Conservation (phyloP, 768 basidiomycete species). For the Amylocystis lapponica region DNA sequence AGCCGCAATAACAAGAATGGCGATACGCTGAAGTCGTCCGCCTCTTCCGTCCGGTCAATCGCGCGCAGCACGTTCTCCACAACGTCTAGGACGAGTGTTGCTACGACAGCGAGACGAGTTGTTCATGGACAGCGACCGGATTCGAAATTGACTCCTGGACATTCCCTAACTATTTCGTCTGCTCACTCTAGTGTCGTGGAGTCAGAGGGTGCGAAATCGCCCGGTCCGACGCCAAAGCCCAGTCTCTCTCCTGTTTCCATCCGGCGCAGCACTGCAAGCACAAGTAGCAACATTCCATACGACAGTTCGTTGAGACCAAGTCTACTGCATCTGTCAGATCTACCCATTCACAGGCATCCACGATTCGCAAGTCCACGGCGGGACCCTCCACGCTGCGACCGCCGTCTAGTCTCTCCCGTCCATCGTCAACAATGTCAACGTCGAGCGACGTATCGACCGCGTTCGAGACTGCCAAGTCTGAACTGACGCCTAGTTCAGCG, state of each 20-base stretch:
- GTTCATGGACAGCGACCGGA: slow-evolving; percentile 42
- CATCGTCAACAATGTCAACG: slow-evolving; percentile 28
- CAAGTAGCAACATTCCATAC: no score
- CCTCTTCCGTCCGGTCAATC: slow-evolving; percentile 41
- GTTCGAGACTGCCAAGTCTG: slow-evolving; percentile 42
- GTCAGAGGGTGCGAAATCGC: slow-evolving; percentile 7
- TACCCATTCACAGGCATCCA: slow-evolving; percentile 31
- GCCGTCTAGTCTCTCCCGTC: slow-evolving; percentile 20
- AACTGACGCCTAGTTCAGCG: slow-evolving; percentile 28
- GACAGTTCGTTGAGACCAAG: no score
- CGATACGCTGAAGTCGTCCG: slow-evolving; percentile 24
- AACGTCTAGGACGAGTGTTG: slow-evolving; percentile 25
- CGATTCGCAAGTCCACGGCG: slow-evolving; percentile 28
- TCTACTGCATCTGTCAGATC: slow-evolving; percentile 32
- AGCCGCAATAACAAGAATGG: slow-evolving; percentile 24
- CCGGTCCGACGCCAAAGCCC: slow-evolving; percentile 12
- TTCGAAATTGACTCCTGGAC: slow-evolving; percentile 62
- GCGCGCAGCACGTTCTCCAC: slow-evolving; percentile 36
- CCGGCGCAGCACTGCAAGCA: slow-evolving; percentile 3
- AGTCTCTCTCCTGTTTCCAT: slow-evolving; percentile 3
- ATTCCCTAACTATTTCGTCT: slow-evolving; percentile 14
- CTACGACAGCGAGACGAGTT: slow-evolving; percentile 19
- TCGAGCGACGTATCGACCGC: slow-evolving; percentile 36
- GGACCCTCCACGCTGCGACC: slow-evolving; percentile 21
- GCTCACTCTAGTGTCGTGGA: slow-evolving; percentile 11